phyloP scores from a whole-genome alignment of 164 flowering plant genomes.

The Liriodendron chinense region DNA sequence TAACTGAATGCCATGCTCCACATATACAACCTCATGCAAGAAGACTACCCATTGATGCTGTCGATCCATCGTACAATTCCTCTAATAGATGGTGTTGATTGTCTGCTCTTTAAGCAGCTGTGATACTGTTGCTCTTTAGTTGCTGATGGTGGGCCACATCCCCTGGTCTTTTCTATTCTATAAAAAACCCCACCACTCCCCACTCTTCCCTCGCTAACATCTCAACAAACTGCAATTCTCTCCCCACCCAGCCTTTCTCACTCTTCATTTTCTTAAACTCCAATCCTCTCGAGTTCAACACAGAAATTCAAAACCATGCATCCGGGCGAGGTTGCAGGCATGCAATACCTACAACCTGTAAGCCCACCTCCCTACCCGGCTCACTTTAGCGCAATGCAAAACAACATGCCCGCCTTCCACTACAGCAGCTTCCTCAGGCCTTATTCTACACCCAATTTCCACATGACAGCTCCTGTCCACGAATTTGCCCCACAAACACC shows the following conservation, averaged over 20 bases:
- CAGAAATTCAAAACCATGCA: constrained; percentile 18
- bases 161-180: constrained; percentile 27
- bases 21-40: no score
- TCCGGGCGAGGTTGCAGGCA: constrained; percentile 36
- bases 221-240: constrained; percentile 8
- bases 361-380: constrained; percentile 23
- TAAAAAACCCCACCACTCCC: constrained; percentile 28
- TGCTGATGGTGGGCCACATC: constrained; percentile 39
- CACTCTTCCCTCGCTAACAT: constrained; percentile 10
- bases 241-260: not conserved
- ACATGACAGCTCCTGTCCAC: constrained; percentile 19
- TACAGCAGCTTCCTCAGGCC: constrained; percentile 27
- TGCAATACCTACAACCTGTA: constrained; percentile 34
- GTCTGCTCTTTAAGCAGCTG: constrained; percentile 33
- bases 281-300: not conserved
- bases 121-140: constrained; percentile 21
- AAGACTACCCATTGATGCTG: no score
- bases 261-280: not conserved
- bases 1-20: no score
- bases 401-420: constrained; percentile 27
- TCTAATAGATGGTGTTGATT: constrained; percentile 8
- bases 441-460: constrained; percentile 24
- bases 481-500: constrained; percentile 18
- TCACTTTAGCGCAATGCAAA: constrained; percentile 30
- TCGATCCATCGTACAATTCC: no score